Conservation (phyloP, 2,329 filamentous ascomycete genomes). For the Colletotrichum somersetense region DNA sequence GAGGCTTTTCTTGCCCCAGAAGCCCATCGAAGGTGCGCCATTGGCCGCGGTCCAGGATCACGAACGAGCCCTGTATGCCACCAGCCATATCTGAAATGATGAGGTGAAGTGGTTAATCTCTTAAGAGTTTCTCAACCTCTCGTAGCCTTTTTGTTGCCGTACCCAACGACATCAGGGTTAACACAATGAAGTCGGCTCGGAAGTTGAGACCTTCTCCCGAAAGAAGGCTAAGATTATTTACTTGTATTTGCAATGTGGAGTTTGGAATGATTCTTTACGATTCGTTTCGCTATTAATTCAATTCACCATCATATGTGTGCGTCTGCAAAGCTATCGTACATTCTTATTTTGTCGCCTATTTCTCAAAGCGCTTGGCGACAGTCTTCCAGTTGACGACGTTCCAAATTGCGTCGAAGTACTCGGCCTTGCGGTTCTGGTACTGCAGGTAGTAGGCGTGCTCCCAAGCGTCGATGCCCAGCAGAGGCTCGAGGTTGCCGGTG, state of each 20-base stretch:
- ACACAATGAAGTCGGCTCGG: too few relatives aligned
- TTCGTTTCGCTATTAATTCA: background rate
- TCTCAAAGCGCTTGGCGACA: slow-evolving; percentile 80
- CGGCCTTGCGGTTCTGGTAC: slow-evolving; percentile 96
- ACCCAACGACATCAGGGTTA: too few relatives aligned
- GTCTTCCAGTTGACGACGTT: slow-evolving; percentile 97
- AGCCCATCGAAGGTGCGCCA: too few relatives aligned
- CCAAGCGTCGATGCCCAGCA: slow-evolving; percentile 94
- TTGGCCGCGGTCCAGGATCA: too few relatives aligned
- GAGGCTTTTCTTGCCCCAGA: too few relatives aligned
- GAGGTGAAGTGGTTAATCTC: too few relatives aligned
- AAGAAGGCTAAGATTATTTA: background rate
- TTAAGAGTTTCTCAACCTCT: too few relatives aligned
- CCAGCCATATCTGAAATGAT: too few relatives aligned
- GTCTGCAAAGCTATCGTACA: slow-evolving; percentile 37
- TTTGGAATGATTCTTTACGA: background rate
- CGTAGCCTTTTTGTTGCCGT: too few relatives aligned
- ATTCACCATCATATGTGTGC: background rate
- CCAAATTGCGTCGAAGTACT: slow-evolving; percentile 95
- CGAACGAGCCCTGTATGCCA: too few relatives aligned
- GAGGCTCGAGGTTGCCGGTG: slow-evolving; percentile 82
- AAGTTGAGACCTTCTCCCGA: background rate
- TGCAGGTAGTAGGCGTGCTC: slow-evolving; percentile 97
- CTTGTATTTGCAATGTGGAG: background rate
- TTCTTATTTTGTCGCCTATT: slow-evolving; percentile 48